Conservation (phyloP, 1,284 basidiomycete genomes). For the Pseudozyma thailandica region DNA sequence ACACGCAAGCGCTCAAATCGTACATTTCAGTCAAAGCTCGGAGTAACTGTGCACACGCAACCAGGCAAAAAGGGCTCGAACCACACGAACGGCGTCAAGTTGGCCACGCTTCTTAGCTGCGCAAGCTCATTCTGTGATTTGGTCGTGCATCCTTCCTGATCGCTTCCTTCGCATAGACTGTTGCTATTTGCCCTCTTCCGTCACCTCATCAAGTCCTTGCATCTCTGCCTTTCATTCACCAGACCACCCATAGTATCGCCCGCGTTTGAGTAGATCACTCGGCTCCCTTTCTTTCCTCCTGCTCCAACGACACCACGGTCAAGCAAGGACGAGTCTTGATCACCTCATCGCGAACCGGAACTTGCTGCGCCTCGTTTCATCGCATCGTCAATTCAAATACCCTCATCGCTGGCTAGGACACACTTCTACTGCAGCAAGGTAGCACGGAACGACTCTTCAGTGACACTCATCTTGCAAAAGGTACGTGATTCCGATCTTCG, state of each 20-base stretch:
- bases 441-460: no score
- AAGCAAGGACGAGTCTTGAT: no score
- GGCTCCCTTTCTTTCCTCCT: neutral
- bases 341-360: no score
- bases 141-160: conserved; percentile 20
- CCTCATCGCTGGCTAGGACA: no score
- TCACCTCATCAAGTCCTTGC: neutral
- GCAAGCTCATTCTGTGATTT: no score
- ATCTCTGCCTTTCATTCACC: neutral
- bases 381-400: no score
- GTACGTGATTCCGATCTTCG: no score
- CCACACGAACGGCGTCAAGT: conserved; percentile 19
- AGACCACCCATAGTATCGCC: neutral
- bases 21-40: conserved; percentile 1
- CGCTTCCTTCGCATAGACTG: conserved; percentile 12
- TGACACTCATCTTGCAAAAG: no score
- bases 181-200: neutral
- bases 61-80: conserved; percentile 6
- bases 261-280: neutral
- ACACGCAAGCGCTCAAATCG: conserved; percentile 14
- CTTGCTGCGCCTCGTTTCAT: no score
- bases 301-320: no score
- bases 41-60: conserved; percentile 3
- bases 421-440: no score
- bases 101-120: conserved; percentile 6